Conservation (phyloP, 305 asterid genomes). For the Andrographis paniculata region DNA sequence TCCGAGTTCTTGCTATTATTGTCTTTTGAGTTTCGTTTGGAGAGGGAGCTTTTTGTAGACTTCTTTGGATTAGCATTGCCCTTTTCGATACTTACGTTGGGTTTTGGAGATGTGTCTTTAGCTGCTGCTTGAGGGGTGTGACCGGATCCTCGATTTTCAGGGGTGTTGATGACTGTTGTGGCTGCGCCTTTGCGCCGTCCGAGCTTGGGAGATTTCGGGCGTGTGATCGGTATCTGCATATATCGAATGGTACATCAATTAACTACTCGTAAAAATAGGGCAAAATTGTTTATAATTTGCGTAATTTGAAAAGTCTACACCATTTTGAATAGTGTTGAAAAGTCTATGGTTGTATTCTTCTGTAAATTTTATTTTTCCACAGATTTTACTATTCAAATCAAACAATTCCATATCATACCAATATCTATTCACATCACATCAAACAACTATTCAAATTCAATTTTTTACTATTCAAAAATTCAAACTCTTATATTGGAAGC, state of each 20-base stretch:
- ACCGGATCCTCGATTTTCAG: conserved; percentile 23
- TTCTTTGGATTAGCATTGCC: conserved; percentile 27
- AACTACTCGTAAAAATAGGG: neutral
- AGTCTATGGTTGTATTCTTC: too few species aligned
- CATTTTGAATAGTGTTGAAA: too few species aligned
- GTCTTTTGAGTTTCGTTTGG: conserved; percentile 27
- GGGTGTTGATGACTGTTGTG: conserved; percentile 23
- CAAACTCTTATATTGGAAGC: too few species aligned
- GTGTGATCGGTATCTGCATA: conserved; percentile 55
- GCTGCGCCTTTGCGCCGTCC: conserved; percentile 41
- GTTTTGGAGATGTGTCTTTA: conserved; percentile 21
- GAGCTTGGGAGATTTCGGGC: conserved; percentile 60
- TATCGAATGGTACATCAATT: conserved; percentile 11
- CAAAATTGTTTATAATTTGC: neutral
- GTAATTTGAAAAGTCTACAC: too few species aligned
- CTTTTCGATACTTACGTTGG: conserved; percentile 22
- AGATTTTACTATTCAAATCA: too few species aligned
- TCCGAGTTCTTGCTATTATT: conserved; percentile 11
- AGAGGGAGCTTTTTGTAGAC: conserved; percentile 26
- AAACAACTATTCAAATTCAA: too few species aligned
- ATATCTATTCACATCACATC: too few species aligned
- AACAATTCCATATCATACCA: too few species aligned
- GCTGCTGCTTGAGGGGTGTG: conserved; percentile 28
- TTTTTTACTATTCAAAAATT: too few species aligned
- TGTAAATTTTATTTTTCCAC: too few species aligned